Evolutionary conservation across 2,329 filamentous ascomycete genomes (phyloP), one percentile per base, ranked within the genome.

Genomic region (Cladosporium phlei): DNA sequence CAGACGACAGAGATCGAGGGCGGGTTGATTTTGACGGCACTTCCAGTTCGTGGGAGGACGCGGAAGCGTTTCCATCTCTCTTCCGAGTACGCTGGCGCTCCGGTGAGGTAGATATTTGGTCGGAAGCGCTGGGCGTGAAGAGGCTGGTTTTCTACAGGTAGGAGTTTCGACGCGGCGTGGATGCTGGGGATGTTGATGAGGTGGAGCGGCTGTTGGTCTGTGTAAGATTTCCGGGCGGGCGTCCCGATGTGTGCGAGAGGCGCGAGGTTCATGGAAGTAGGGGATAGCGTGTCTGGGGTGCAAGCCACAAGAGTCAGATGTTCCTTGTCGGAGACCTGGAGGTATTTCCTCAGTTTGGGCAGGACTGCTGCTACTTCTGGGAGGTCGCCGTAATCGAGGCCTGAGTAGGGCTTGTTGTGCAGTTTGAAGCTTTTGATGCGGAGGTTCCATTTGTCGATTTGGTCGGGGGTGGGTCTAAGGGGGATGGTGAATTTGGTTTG

Each of bases 261-360:
- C 3, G 38, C 38, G 24, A 42, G 38, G 20, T 42, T 42, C 9
- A 17, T 32, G 19, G 30, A 19, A 7, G 38, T 22, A 12, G 19
- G 28, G 2, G 28, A 27, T 3, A 42, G 28, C 25, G 38, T 42
- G 4, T 42, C 38, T 4, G 19, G 17, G 12, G 38, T 42, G 22
- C 38, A 42, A 7, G 27, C 28, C 28, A 42, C 14, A 6, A 98
- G 77, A 0, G 82, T 85, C 53, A 97, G 73, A 64, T 98, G 97
- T 65, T 95, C 89, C 62, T 91, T 85, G 0, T 93, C 93, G 17
- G 97, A 80, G 7, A 88, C 88, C 69, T 82, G 55, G 11, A 42
- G 27, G 27, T 30, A 32, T 9, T 16, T n/a, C 19, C 10, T 32
- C 11, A 42, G 28, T 10, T 42, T 42, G 11, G 38, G 28, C 38